Percentiles rank a stretch among this genome's conserved stretches.
phyloP scores from a whole-genome alignment of 2,329 filamentous ascomycete genomes.

The Penicillium sp. region DNA sequence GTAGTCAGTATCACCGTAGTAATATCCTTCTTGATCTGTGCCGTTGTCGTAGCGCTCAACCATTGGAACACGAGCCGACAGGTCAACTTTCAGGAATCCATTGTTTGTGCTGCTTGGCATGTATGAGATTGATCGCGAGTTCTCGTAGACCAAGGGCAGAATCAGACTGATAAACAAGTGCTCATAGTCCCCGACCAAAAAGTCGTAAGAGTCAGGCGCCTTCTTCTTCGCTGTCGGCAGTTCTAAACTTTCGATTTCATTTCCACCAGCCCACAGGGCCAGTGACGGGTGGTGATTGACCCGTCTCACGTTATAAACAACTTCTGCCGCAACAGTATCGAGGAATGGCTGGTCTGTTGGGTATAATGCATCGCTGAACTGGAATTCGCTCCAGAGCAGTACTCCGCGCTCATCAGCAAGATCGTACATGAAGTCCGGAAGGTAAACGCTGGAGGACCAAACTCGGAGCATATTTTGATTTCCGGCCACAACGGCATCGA shows the following conservation, averaged over 20 bases:
- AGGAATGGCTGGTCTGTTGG: slow-evolving; percentile 57
- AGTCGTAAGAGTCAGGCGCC: slow-evolving; percentile 48
- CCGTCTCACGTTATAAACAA: slow-evolving; percentile 62
- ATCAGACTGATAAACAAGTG: slow-evolving; percentile 59
- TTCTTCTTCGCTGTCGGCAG: slow-evolving; percentile 46
- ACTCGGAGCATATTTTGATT: slow-evolving; percentile 68
- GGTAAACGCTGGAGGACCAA: slow-evolving; percentile 63
- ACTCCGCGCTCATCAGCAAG: slow-evolving; percentile 64
- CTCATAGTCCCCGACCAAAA: slow-evolving; percentile 57
- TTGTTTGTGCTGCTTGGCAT: slow-evolving; percentile 63
- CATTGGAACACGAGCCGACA: slow-evolving; percentile 56
- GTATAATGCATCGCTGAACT: slow-evolving; percentile 64
- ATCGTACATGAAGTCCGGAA: slow-evolving; percentile 64
- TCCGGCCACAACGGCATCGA: slow-evolving; percentile 57
- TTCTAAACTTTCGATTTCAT: slow-evolving; percentile 62
- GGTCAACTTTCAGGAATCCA: slow-evolving; percentile 58
- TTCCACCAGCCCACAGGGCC: slow-evolving; percentile 58
- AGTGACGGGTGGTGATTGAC: slow-evolving; percentile 62
- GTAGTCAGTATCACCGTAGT: slow-evolving; percentile 63
- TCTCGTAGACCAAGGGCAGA: slow-evolving; percentile 59
- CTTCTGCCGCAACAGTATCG: slow-evolving; percentile 58
- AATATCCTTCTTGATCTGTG: slow-evolving; percentile 45
- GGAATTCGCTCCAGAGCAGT: slow-evolving; percentile 64
- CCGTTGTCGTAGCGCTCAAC: slow-evolving; percentile 59
- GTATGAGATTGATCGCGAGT: slow-evolving; percentile 62